Evolutionary conservation across 1,284 basidiomycete genomes (phyloP).

Genomic region (Sporisorium sorghi): DNA sequence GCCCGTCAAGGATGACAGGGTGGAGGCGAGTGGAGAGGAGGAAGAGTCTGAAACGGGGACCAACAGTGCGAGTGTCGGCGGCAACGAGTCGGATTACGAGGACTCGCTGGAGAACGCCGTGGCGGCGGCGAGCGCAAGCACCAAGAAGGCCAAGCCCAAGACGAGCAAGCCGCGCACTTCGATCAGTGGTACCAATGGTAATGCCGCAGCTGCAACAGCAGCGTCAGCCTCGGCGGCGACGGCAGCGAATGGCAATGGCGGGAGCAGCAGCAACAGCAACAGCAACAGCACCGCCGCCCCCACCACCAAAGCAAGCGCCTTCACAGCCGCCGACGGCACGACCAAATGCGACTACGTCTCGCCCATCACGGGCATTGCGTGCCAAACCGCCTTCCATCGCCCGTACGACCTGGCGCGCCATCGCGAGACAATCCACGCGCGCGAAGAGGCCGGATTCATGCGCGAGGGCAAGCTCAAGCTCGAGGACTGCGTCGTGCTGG

Average conservation of each 20-base stretch:
- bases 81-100: conserved; percentile 49
- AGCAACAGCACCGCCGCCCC: conserved; percentile 7
- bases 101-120: conserved; percentile 20
- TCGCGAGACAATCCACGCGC: conserved; percentile 66
- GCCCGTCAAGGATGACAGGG: conserved; percentile 22
- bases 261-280: neutral
- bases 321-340: conserved; percentile 28
- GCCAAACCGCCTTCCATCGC: conserved; percentile 67
- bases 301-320: conserved; percentile 14
- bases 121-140: neutral
- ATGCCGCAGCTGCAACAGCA: neutral
- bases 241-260: neutral
- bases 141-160: conserved; percentile 15
- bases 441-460: conserved; percentile 64
- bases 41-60: conserved; percentile 44
- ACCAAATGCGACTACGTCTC: conserved; percentile 67
- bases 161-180: conserved; percentile 12
- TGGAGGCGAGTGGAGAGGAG: conserved; percentile 35
- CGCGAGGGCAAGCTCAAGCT: conserved; percentile 57
- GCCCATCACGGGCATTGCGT: conserved; percentile 57
- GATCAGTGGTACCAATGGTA: too few relatives aligned
- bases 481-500: conserved; percentile 64
- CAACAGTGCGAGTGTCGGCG: conserved; percentile 19
- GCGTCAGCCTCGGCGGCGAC: neutral
- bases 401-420: conserved; percentile 68